A percentile compares a stretch with the other conserved stretches of the same genome.
phyloP scores from a whole-genome alignment of 2,329 filamentous ascomycete species.

The Pseudogymnoascus sp. region DNA sequence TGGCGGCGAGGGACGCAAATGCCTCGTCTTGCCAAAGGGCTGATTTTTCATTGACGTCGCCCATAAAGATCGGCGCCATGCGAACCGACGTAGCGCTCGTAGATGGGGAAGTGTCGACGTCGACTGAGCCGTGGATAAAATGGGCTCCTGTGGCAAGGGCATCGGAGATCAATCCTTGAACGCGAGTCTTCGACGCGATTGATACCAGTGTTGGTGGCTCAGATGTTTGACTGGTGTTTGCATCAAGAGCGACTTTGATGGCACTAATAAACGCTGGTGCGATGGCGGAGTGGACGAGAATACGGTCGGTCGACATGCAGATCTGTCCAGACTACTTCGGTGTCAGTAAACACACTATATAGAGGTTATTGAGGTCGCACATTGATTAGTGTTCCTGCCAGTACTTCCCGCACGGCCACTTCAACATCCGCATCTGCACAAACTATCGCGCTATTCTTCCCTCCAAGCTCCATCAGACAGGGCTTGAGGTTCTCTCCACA shows the following conservation, averaged over 20 bases:
- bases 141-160: background rate
- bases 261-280: constrained; percentile 27
- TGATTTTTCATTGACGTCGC: constrained; percentile 25
- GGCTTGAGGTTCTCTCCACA: constrained; percentile 62
- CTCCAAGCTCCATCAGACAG: constrained; percentile 62
- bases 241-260: constrained; percentile 24
- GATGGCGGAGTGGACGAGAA: constrained; percentile 31
- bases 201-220: constrained; percentile 30
- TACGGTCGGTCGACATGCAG: constrained; percentile 46
- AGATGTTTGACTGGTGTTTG: background rate
- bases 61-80: constrained; percentile 17
- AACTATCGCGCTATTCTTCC: constrained; percentile 60
- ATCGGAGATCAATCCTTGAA: background rate
- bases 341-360: constrained; percentile 26
- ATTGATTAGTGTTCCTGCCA: constrained; percentile 48
- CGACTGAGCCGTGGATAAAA: background rate
- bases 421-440: constrained; percentile 60
- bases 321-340: constrained; percentile 48
- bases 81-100: constrained; percentile 12
- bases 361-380: constrained; percentile 14
- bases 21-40: constrained; percentile 28
- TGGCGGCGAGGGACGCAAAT: constrained; percentile 27
- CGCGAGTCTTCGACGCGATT: constrained; percentile 17
- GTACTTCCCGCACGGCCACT: constrained; percentile 48
- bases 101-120: constrained; percentile 15